A percentile compares a stretch with the other conserved stretches of the same genome.
Evolutionary conservation across 192 early-diverging fungal genomes (phyloP).

Genomic region (Backusella tarrabulga): DNA sequence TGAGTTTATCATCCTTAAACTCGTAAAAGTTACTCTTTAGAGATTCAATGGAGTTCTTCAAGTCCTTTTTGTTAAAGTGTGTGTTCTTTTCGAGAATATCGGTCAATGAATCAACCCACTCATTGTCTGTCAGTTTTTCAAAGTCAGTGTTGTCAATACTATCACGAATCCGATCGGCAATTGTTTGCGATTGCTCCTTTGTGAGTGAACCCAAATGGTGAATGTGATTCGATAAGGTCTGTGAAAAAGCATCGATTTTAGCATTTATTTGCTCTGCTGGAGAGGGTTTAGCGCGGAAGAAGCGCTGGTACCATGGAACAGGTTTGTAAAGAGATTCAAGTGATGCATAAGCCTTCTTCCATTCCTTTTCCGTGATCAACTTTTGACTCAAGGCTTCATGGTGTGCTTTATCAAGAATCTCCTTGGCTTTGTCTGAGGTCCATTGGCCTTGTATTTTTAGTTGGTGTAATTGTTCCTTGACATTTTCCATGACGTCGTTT

Average conservation of each 20-base stretch:
- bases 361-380: conserved; percentile 10
- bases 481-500: neutral
- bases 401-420: neutral
- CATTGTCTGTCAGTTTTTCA: neutral
- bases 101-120: neutral
- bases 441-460: conserved; percentile 8
- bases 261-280: neutral
- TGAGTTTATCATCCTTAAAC: neutral
- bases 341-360: neutral
- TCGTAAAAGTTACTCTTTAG: neutral
- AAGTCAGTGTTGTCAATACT: neutral
- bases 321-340: neutral
- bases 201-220: neutral
- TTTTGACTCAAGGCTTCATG: neutral
- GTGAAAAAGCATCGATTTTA: neutral
- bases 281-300: neutral
- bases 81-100: neutral
- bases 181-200: neutral
- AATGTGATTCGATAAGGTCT: neutral
- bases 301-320: conserved; percentile 12
- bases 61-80: neutral
- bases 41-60: neutral
- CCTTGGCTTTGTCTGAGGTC: neutral
- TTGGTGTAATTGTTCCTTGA: neutral
- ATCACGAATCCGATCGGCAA: neutral